Percentiles rank a stretch among this genome's conserved stretches.
These are phyloP conservation scores for Moniliophthora roreri DNA, from an alignment of 1,284 basidiomycete species.

Conservation along the genomic window DNA sequence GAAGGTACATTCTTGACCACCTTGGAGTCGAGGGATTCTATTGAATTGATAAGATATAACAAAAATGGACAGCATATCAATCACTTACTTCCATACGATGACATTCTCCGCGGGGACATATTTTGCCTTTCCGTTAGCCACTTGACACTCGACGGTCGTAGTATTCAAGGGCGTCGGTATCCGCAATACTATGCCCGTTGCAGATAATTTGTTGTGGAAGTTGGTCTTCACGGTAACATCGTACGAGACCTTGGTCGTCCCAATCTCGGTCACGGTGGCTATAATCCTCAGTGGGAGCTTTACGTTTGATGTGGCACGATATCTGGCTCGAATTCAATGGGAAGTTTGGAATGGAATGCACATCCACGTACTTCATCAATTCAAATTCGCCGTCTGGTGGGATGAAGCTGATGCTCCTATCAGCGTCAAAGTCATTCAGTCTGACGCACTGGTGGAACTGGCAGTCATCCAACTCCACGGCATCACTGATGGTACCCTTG, in stretches of 20 bases:
- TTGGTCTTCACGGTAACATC: conserved; percentile 87
- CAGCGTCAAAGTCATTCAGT: conserved; percentile 91
- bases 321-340: conserved; percentile 48
- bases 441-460: conserved; percentile 99
- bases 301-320: conserved; percentile 94
- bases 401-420: conserved; percentile 93
- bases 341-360: conserved; percentile 8
- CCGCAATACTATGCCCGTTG: conserved; percentile 87
- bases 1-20: conserved; percentile 88
- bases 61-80: neutral
- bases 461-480: conserved; percentile 96
- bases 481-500: conserved; percentile 60
- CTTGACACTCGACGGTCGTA: conserved; percentile 89
- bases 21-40: conserved; percentile 91
- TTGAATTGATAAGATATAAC: conserved; percentile 7
- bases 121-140: conserved; percentile 92
- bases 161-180: conserved; percentile 98
- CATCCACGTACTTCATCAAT: conserved; percentile 76
- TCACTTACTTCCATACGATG: conserved; percentile 94
- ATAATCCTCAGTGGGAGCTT: conserved; percentile 92
- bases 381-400: conserved; percentile 99
- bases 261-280: conserved; percentile 90
- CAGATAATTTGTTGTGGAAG: conserved; percentile 90
- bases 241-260: conserved; percentile 91
- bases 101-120: conserved; percentile 96